Conservation (phyloP, 2,329 filamentous ascomycete species). For the Chaetomium olivaceum region DNA sequence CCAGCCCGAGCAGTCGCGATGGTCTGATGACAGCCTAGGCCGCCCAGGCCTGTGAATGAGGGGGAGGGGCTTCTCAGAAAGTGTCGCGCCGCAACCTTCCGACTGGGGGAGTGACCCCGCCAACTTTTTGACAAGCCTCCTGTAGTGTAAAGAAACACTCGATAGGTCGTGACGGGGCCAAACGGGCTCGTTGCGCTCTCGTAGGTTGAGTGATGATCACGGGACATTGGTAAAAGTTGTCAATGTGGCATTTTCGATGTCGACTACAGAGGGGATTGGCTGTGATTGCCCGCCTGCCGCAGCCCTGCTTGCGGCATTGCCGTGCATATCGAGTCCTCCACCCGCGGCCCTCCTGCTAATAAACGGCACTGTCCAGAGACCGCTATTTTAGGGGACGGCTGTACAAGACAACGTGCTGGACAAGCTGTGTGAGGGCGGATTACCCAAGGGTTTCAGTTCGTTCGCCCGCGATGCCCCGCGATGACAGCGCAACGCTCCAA, state of each 20-base stretch:
- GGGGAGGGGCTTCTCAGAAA: constrained; percentile 13
- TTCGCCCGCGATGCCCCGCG: constrained; percentile 24
- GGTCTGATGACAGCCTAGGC: constrained; percentile 24
- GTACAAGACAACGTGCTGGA: constrained; percentile 14
- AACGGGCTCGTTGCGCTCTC: not conserved
- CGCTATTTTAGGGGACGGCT: constrained; percentile 25
- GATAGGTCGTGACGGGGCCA: not conserved
- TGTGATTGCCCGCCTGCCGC: constrained; percentile 18
- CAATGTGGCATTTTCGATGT: constrained; percentile 23
- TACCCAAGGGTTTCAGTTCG: constrained; percentile 8
- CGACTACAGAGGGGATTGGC: constrained; percentile 22
- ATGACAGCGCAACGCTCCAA: constrained; percentile 33
- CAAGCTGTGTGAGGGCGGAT: not conserved
- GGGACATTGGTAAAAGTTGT: constrained; percentile 11
- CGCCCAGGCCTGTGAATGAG: not conserved
- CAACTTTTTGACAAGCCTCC: not conserved
- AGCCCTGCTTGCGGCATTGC: constrained; percentile 30
- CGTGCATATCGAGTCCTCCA: constrained; percentile 24
- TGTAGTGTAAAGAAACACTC: not conserved
- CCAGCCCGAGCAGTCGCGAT: constrained; percentile 11
- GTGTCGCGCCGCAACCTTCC: not conserved
- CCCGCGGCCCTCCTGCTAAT: constrained; percentile 14
- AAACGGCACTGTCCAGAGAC: constrained; percentile 18
- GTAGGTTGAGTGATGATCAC: constrained; percentile 18
- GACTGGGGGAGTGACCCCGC: constrained; percentile 13